Evolutionary conservation across 2,329 filamentous ascomycete species (phyloP), one percentile per base, ranked within the genome.

Genomic region (Cladosporium sp.): DNA sequence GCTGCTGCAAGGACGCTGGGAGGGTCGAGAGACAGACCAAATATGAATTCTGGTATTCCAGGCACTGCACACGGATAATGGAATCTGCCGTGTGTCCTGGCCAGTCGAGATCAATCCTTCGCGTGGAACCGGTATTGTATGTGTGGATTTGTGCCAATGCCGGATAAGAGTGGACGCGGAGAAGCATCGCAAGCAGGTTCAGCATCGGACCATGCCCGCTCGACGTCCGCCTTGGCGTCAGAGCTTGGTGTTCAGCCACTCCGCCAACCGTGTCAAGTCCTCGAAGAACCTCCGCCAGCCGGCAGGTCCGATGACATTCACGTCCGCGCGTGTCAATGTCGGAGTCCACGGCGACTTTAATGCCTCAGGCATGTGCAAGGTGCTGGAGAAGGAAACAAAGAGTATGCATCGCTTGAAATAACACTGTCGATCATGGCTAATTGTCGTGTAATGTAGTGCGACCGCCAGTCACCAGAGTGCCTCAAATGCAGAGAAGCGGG

Each of bases 341-440:
- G 39, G 39, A 46, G 13, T 7, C n/a, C 39, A 60, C 51, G 58
- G 43, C 58, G 48, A 25, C 26, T 21, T 46, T 60, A 32, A 60
- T 60, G 58, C 39, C 58, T 60, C 58, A 60, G 39, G 58, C 58
- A 60, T 60, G 58, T 26, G 58, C 43, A n/a, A 30, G 58, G 26
- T 60, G 58, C 21, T 60, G 58, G 58, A 43, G 58, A 5, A 60
- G 58, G 25, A 60, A 60, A 43, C 58, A 60, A 18, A 60, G 58
- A 28, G 58, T 60, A 30, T 39, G n/a, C 43, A 30, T n/a, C 21
- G 25, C 39, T 21, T 30, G 28, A 18, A 21, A 21, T 2, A 21
- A 32, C 3, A 23, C 18, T 21, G 51, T 32, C 39, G 39, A 32
- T 54, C 26, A 54, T 18, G 26, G 26, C 26, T 32, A 21, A n/a